These are phyloP conservation scores for Thamnidium elegans DNA, from an alignment of 192 early-diverging fungal species.

Conservation along the genomic window DNA sequence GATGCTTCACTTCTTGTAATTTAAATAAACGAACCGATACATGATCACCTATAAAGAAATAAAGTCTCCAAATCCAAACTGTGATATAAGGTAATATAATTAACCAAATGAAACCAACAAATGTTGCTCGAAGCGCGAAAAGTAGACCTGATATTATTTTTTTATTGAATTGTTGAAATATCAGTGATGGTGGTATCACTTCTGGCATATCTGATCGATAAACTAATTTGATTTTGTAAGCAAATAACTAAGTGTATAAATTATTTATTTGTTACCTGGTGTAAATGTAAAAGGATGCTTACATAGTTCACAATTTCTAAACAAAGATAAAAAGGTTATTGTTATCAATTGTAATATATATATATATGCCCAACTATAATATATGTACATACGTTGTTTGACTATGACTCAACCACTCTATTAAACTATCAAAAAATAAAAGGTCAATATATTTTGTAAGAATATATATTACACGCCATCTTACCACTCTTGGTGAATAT, in stretches of 20 bases:
- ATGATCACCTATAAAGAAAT: slow-evolving; percentile 68
- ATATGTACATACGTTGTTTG: background rate
- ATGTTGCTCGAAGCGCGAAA: slow-evolving; percentile 49
- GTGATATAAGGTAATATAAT: slow-evolving; percentile 80
- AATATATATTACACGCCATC: background rate
- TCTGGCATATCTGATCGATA: slow-evolving; percentile 77
- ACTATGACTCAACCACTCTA: slow-evolving; percentile 83
- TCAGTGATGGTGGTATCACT: slow-evolving; percentile 56
- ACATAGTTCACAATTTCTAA: slow-evolving; percentile 87
- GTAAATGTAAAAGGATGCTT: slow-evolving; percentile 83
- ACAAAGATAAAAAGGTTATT: too few relatives aligned
- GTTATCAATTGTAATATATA: background rate
- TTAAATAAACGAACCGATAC: background rate
- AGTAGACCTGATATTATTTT: slow-evolving; percentile 37
- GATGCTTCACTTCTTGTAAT: background rate
- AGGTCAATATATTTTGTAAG: background rate
- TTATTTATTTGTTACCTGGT: slow-evolving; percentile 41
- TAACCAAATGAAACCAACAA: slow-evolving; percentile 77
- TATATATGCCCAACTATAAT: background rate
- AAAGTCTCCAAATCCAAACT: slow-evolving; percentile 83
- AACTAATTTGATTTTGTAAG: slow-evolving; percentile 28
- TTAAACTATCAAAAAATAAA: slow-evolving; percentile 45
- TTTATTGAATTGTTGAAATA: slow-evolving; percentile 55
- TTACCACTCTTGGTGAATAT: slow-evolving; percentile 89
- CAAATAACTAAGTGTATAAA: background rate